phyloP scores from a whole-genome alignment of 352 stramenopile species.

The Globisporangium cylindrosporum region DNA sequence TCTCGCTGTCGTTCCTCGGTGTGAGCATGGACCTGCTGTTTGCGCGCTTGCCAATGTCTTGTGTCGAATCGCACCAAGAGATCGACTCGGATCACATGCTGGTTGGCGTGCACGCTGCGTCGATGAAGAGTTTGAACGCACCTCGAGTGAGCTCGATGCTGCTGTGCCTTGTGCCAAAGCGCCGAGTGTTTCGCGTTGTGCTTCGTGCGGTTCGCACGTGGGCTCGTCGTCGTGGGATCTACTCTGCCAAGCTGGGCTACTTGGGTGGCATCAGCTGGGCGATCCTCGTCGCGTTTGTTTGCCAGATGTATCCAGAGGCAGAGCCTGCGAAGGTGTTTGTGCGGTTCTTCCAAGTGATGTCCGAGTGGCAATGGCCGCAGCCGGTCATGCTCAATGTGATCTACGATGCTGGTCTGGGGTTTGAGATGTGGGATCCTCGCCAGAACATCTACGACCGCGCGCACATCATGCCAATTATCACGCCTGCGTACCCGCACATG shows the following conservation, averaged over 20 bases:
- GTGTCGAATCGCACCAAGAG: constrained; percentile 69
- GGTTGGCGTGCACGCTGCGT: constrained; percentile 90
- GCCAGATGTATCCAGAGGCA: constrained; percentile 81
- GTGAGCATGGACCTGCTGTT: constrained; percentile 93
- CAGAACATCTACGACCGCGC: constrained; percentile 84
- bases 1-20: constrained; percentile 87
- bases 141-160: constrained; percentile 95
- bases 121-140: constrained; percentile 94
- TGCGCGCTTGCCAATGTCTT: constrained; percentile 60
- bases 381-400: constrained; percentile 86
- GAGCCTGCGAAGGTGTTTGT: constrained; percentile 75
- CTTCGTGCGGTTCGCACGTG: constrained; percentile 72
- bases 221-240: constrained; percentile 90
- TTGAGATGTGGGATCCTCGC: constrained; percentile 88
- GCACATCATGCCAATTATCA: constrained; percentile 99
- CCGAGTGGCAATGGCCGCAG: constrained; percentile 80
- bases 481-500: constrained; percentile 97
- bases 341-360: constrained; percentile 83
- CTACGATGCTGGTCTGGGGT: constrained; percentile 73
- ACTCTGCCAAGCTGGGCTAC: constrained; percentile 97
- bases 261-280: constrained; percentile 97
- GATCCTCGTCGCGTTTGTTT: constrained; percentile 97
- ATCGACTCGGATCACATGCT: constrained; percentile 89
- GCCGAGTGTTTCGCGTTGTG: constrained; percentile 87
- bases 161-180: constrained; percentile 88